Percentiles rank a stretch among this genome's conserved stretches.
These are phyloP conservation scores for Hericium rajendrae DNA, from an alignment of 768 basidiomycete species.

Conservation along the genomic window DNA sequence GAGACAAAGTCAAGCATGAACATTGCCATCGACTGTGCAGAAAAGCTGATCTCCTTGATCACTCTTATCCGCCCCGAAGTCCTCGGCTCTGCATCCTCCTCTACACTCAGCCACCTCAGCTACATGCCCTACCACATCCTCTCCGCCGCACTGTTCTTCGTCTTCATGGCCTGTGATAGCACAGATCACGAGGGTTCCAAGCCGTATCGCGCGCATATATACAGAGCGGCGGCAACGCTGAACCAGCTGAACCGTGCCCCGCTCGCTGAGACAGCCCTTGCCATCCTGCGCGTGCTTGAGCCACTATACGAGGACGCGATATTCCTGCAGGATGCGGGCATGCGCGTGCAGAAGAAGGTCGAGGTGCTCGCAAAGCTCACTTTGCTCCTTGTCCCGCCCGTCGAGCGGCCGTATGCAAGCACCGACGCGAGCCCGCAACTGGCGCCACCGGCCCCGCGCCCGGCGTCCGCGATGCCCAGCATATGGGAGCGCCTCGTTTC, in stretches of 20 bases:
- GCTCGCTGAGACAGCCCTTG: conserved; percentile 66
- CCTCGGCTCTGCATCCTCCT: conserved; percentile 53
- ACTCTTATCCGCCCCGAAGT: conserved; percentile 71
- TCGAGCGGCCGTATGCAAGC: neutral
- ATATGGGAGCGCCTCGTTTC: neutral
- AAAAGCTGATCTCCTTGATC: conserved; percentile 69
- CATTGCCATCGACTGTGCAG: conserved; percentile 67
- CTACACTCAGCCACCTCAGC: conserved; percentile 75
- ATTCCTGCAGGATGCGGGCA: conserved; percentile 35
- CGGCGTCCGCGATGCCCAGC: neutral
- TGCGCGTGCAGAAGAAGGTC: conserved; percentile 53
- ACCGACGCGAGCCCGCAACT: neutral
- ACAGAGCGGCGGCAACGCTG: conserved; percentile 54
- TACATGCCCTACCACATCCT: conserved; percentile 82
- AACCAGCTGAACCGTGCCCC: conserved; percentile 55
- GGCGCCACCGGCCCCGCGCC: neutral
- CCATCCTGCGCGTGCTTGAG: conserved; percentile 60
- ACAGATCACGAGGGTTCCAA: conserved; percentile 73
- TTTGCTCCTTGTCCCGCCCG: conserved; percentile 30
- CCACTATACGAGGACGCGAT: conserved; percentile 67
- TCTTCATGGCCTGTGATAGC: conserved; percentile 77
- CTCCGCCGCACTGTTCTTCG: conserved; percentile 84
- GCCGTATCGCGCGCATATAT: conserved; percentile 67
- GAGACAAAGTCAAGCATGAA: conserved; percentile 41
- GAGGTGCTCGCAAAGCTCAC: conserved; percentile 70